Base-by-base conservation (phyloP, 2,329 filamentous ascomycete species). In the Penicillium brasilianum region DNA sequence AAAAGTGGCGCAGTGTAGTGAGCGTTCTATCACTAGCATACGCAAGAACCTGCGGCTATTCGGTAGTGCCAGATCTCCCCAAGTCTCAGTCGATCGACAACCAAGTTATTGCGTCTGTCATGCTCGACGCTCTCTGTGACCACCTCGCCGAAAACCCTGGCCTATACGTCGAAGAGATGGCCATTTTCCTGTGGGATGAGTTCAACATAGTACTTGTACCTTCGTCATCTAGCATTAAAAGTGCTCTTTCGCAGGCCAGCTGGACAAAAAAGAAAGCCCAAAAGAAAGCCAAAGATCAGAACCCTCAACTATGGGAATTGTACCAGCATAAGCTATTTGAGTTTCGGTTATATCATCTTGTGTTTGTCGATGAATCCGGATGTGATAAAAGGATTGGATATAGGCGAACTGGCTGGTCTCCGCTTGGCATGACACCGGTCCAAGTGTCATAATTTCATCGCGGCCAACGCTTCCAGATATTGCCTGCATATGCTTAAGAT, bases 111-210 rank as follows among this genome's bases (percentile, higher is more conserved):
- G 34, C 53, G 10, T 20, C 34, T 53, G 9, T 54, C 2, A 60
- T 60, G 39, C 30, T 57, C 6, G 48, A 60, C 53, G 28, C 54
- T n/a, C 48, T 60, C 25, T 60, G 39, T 53, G 61, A 74, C 49
- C 58, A 68, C 50, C 63, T 72, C 20, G 53, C 58, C 34, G 62
- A 69, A 64, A 69, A 69, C 50, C 69, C 69, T 32, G 55, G 62
- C 63, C 55, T 69, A 57, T 70, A 72, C 52, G 55, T 66, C 50
- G 66, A 69, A 50, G 69, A 71, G 58, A 69, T 72, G 61, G 64
- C 57, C 41, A 70, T 30, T 49, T 69, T 70, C 57, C 55, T 72
- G 43, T 65, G 54, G 60, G 58, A 67, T 46, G n/a, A n/a, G n/a
- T n/a, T n/a, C 18, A 48, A 25, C 13, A 48, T n/a, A 25, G 60